Conservation (phyloP, 1,284 basidiomycete species). For the Boletellus dicymbophilus region DNA sequence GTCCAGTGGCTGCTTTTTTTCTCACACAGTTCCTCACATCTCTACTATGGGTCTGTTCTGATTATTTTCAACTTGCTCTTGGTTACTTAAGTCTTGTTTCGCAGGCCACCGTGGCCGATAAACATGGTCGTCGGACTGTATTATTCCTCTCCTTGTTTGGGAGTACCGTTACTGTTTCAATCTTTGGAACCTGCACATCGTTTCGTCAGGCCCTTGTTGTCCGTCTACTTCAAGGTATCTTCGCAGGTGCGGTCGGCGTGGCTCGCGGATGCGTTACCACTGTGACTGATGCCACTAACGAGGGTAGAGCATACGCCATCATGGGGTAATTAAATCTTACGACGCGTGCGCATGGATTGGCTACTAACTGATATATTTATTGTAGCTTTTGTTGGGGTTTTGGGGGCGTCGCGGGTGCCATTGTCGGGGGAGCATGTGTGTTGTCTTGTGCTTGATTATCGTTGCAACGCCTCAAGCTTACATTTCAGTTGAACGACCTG, state of each 20-base stretch:
- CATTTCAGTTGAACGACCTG: conserved; percentile 77
- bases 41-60: conserved; percentile 70
- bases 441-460: conserved; percentile 13
- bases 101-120: conserved; percentile 92
- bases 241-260: conserved; percentile 93
- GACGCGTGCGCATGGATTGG: background rate
- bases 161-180: conserved; percentile 74
- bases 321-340: conserved; percentile 59
- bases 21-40: conserved; percentile 92
- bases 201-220: conserved; percentile 85
- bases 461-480: conserved; percentile 1
- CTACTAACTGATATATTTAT: conserved; percentile 4
- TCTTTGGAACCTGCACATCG: conserved; percentile 86
- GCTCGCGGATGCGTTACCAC: conserved; percentile 88
- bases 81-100: conserved; percentile 13
- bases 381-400: conserved; percentile 91
- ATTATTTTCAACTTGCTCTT: background rate
- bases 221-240: conserved; percentile 92
- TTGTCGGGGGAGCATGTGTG: conserved; percentile 84
- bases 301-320: conserved; percentile 92
- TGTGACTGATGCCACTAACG: conserved; percentile 89
- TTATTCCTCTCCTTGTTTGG: conserved; percentile 86
- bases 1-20: conserved; percentile 75
- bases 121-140: conserved; percentile 86
- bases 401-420: conserved; percentile 89